Base-by-base conservation (phyloP, 2,329 filamentous ascomycete species). In the Trichoderma endophyticum region DNA sequence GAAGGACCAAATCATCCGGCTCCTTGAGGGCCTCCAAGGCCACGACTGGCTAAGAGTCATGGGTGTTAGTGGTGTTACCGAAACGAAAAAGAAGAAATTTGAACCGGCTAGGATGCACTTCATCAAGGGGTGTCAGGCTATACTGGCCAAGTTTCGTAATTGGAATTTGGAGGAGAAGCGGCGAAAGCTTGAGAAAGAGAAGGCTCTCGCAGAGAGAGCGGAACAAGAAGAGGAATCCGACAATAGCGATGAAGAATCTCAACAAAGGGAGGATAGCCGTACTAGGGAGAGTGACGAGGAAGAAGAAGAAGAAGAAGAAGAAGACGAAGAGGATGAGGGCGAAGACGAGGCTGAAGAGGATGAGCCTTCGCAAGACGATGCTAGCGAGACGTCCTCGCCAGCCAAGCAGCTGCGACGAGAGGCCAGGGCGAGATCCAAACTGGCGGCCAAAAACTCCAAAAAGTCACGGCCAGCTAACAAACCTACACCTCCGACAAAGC, bases 131-230 rank as follows among this genome's bases (percentile, higher is more conserved):
- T 95, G 97, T 72, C 87, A 93, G 74, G 87, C 87, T 0, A 91
- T 98, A 34, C 86, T 98, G 24, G 90, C 93, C 74, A 98, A 98
- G 79, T 98, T 98, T 79, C 89, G 90, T 65, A 85, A 89, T 70
- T 98, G 95, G 95, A 94, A 91, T 74, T 88, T 95, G 73, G 93
- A 97, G 79, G 96, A 99, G 81, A 97, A 95, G 83, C 89, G 92
- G 57, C 86, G 93, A 73, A 94, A 94, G 81, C 83, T 89, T 3
- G 92, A 94, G 77, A 93, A 91, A 77, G 93, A 95, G 73, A 90
- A 90, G 69, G 77, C 74, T 11, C 72, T 81, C 5, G 81, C 79
- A 9, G 78, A 81, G 62, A 77, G 79, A 34, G 77, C 76, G 14
- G 79, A 79, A 9, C 78, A 78, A n/a, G 77, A 78, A 24, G 75